These are phyloP conservation scores for Mortierella antarctica DNA, from an alignment of 192 early-diverging fungal species.

Conservation along the genomic window DNA sequence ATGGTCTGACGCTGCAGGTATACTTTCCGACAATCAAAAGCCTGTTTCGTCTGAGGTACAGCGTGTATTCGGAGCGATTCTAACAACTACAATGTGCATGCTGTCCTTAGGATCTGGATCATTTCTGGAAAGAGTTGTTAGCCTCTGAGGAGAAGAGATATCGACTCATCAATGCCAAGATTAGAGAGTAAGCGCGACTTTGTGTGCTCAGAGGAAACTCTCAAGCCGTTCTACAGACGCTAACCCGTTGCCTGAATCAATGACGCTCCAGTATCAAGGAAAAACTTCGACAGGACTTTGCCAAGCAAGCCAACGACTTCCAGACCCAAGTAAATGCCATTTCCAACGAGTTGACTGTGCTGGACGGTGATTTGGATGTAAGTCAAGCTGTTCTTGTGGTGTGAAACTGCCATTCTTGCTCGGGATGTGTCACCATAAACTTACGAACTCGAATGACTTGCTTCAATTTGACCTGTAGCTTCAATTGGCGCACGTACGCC, in stretches of 20 bases:
- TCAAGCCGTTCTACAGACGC: neutral
- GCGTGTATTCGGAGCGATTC: neutral
- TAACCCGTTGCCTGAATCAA: neutral
- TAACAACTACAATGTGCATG: neutral
- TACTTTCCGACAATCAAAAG: neutral
- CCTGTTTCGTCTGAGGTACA: neutral
- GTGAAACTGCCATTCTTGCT: neutral
- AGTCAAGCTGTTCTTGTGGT: constrained; percentile 3
- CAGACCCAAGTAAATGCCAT: constrained; percentile 77
- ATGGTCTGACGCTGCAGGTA: constrained; percentile 72
- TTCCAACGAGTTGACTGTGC: constrained; percentile 68
- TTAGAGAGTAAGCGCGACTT: constrained; percentile 74
- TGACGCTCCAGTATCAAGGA: constrained; percentile 76
- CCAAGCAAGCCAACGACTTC: constrained; percentile 85
- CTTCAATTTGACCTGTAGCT: constrained; percentile 22
- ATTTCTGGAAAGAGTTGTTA: constrained; percentile 79
- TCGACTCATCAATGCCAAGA: constrained; percentile 83
- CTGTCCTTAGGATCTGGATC: constrained; percentile 76
- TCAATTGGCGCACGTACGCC: constrained; percentile 71
- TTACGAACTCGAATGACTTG: neutral
- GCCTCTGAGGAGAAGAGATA: constrained; percentile 82
- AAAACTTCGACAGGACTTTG: constrained; percentile 80
- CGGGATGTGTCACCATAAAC: neutral
- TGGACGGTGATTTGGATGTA: constrained; percentile 87
- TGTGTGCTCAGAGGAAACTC: neutral